phyloP scores from a whole-genome alignment of 1,284 basidiomycete genomes.

The Melanopsichium pennsylvanicum region DNA sequence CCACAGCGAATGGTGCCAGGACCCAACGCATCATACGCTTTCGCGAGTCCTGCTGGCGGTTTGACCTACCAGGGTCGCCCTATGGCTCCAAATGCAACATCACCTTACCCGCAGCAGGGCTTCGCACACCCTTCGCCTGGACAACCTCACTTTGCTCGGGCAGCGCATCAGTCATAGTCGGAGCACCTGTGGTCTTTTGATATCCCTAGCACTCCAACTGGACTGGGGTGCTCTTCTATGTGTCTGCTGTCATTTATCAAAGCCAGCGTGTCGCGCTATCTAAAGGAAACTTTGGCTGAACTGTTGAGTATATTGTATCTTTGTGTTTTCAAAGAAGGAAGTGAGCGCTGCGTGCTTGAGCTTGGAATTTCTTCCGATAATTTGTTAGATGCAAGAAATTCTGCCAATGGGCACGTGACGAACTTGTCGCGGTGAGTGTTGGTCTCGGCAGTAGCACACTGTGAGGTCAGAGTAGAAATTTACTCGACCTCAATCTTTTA shows the following conservation, averaged over 20 bases:
- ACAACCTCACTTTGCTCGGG: slow-evolving; percentile 2
- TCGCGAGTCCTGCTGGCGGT: slow-evolving; percentile 18
- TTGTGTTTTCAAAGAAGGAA: too few species aligned
- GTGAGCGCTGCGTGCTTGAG: neutral
- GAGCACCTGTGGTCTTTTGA: too few species aligned
- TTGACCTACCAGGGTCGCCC: slow-evolving; percentile 9
- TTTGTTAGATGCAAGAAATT: slow-evolving; percentile 1
- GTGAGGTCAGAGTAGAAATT: slow-evolving; percentile 29
- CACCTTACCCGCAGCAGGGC: neutral
- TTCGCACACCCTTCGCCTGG: neutral
- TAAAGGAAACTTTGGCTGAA: too few species aligned
- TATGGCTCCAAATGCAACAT: slow-evolving; percentile 7
- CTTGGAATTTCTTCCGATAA: neutral
- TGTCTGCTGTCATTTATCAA: too few species aligned
- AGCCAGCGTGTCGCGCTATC: too few species aligned
- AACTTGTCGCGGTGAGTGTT: slow-evolving; percentile 33
- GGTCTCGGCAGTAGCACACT: slow-evolving; percentile 8
- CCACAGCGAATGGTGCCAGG: slow-evolving; percentile 17
- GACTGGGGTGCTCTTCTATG: neutral
- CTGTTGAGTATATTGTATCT: too few species aligned
- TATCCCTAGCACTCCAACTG: too few species aligned
- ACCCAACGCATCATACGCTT: slow-evolving; percentile 30
- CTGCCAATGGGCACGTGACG: slow-evolving; percentile 17
- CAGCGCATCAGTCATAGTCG: slow-evolving; percentile 1
- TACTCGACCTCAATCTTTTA: slow-evolving; percentile 22